Conservation (phyloP, 2,329 filamentous ascomycete genomes). For the Chalaropsis thielavioides region DNA sequence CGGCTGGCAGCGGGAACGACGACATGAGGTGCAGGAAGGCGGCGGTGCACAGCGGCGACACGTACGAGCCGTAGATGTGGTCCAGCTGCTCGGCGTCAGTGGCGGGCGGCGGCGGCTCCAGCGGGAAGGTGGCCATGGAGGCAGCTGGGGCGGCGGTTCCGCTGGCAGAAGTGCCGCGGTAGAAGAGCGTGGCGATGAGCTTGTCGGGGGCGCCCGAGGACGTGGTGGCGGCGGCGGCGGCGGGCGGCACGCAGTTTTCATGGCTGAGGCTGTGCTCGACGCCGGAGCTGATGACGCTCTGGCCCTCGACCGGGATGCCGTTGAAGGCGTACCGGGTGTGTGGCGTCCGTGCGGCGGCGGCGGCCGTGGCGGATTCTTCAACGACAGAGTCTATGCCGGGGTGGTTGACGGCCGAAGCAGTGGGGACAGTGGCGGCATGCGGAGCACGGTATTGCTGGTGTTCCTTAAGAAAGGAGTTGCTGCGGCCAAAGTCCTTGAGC, state of each 20-base stretch:
- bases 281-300: slow-evolving; percentile 47
- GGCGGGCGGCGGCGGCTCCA: slow-evolving; percentile 37
- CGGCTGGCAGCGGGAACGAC: slow-evolving; percentile 41
- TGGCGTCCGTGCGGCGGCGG: slow-evolving; percentile 26
- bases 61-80: slow-evolving; percentile 50
- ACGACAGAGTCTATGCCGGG: slow-evolving; percentile 52
- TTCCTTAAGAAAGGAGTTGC: slow-evolving; percentile 47
- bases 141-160: slow-evolving; percentile 40
- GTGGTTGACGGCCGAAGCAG: slow-evolving; percentile 38
- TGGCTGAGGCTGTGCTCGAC: slow-evolving; percentile 49
- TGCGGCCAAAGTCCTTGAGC: slow-evolving; percentile 37
- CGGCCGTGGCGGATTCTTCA: slow-evolving; percentile 35
- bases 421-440: slow-evolving; percentile 37
- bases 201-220: slow-evolving; percentile 28
- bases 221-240: slow-evolving; percentile 12
- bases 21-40: slow-evolving; percentile 54
- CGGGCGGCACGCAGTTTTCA: slow-evolving; percentile 43
- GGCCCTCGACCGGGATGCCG: slow-evolving; percentile 45
- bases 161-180: slow-evolving; percentile 32
- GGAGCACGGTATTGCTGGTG: slow-evolving; percentile 50
- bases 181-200: slow-evolving; percentile 49
- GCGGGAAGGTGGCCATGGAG: slow-evolving; percentile 42
- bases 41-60: slow-evolving; percentile 50
- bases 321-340: slow-evolving; percentile 31
- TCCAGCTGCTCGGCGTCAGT: slow-evolving; percentile 43